Conservation (phyloP, 768 basidiomycete species). For the Clitopilus passeckerianus region DNA sequence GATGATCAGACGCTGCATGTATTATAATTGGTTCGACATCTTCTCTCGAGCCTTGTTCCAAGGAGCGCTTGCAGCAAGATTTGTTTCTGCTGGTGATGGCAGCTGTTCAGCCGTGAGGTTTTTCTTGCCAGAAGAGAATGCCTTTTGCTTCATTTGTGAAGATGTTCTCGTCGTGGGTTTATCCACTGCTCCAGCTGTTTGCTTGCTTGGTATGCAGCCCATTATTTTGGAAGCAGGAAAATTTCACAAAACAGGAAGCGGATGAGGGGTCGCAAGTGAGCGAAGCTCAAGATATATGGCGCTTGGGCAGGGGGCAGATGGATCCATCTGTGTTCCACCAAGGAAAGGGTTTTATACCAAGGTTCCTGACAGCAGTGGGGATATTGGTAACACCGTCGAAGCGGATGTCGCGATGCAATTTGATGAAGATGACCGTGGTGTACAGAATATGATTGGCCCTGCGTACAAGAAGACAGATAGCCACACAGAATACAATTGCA, state of each 20-base stretch:
- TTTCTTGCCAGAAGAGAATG: slow-evolving; percentile 5
- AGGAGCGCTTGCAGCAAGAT: background rate
- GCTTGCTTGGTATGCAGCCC: slow-evolving; percentile 41
- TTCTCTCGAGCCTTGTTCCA: background rate
- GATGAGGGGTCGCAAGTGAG: background rate
- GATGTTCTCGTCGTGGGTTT: background rate
- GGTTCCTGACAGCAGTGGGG: background rate
- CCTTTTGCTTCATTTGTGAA: background rate
- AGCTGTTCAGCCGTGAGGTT: slow-evolving; percentile 4
- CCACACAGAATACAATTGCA: no score
- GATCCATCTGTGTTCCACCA: background rate
- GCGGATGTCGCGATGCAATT: background rate
- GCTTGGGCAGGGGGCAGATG: background rate
- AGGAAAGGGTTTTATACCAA: background rate
- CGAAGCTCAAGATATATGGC: background rate
- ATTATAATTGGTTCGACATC: background rate
- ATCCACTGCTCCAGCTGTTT: slow-evolving; percentile 8
- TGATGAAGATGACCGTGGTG: background rate
- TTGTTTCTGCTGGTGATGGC: slow-evolving; percentile 3
- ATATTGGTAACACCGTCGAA: background rate
- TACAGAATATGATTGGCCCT: background rate
- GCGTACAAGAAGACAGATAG: background rate
- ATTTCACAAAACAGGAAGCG: background rate
- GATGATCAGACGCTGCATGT: background rate
- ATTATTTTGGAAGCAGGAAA: slow-evolving; percentile 14